Evolutionary conservation across 495 filamentous ascomycete species (phyloP).

Genomic region (Podospora australis): DNA sequence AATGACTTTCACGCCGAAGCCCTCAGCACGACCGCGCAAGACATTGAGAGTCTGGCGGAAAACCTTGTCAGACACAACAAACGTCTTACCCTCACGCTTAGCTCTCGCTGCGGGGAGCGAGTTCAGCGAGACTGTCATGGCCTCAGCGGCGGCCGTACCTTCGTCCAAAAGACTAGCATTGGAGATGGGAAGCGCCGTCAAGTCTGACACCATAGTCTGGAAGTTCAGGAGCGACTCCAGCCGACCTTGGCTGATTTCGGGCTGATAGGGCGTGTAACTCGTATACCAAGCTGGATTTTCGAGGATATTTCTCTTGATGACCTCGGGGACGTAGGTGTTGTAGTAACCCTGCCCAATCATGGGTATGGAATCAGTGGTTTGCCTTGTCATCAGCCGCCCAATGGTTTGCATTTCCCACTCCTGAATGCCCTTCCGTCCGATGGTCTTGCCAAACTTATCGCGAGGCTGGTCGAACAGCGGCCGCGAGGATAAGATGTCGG

Average conservation of each 20-base stretch:
- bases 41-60: conserved; percentile 90
- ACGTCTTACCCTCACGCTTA: conserved; percentile 71
- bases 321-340: conserved; percentile 76
- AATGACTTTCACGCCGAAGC: conserved; percentile 79
- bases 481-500: conserved; percentile 69
- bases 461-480: conserved; percentile 27
- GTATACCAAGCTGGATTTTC: conserved; percentile 98
- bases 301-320: conserved; percentile 90
- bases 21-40: conserved; percentile 80
- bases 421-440: conserved; percentile 21
- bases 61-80: conserved; percentile 72
- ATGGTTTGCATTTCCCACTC: conserved; percentile 35
- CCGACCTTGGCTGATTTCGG: conserved; percentile 93
- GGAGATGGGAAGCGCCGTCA: conserved; percentile 82
- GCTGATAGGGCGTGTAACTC: conserved; percentile 97
- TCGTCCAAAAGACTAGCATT: conserved; percentile 96
- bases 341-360: conserved; percentile 90
- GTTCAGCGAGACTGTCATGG: conserved; percentile 91
- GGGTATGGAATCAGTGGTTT: conserved; percentile 53
- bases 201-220: conserved; percentile 87
- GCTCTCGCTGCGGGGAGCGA: conserved; percentile 63
- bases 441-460: conserved; percentile 6
- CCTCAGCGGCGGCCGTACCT: conserved; percentile 89
- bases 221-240: conserved; percentile 94
- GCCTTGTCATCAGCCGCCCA: conserved; percentile 56